These are phyloP conservation scores for Hortaea werneckii DNA, from an alignment of 2,329 filamentous ascomycete genomes.

Conservation along the genomic window DNA sequence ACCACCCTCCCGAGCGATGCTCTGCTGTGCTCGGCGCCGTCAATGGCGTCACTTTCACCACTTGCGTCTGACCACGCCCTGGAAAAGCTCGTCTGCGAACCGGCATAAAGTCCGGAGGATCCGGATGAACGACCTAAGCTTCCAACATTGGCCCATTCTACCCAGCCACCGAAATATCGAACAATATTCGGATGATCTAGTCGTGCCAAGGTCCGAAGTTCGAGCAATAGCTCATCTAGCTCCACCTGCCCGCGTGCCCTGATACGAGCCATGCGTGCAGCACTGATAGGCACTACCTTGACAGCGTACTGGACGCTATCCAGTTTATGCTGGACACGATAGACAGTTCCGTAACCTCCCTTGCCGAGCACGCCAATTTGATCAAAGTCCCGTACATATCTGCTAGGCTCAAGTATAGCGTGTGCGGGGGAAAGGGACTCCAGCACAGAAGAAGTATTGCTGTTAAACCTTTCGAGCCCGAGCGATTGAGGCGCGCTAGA, in stretches of 20 bases:
- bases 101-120: neutral
- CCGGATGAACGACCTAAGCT: neutral
- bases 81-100: neutral
- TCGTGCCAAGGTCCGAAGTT: slow-evolving; percentile 41
- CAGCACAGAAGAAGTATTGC: slow-evolving; percentile 4
- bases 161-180: slow-evolving; percentile 55
- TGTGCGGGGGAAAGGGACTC: slow-evolving; percentile 8
- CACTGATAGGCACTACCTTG: slow-evolving; percentile 53
- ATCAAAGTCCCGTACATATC: slow-evolving; percentile 42
- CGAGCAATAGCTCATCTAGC: slow-evolving; percentile 47
- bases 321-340: slow-evolving; percentile 49
- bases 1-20: slow-evolving; percentile 11
- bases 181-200: slow-evolving; percentile 55
- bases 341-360: slow-evolving; percentile 52
- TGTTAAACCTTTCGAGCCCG: neutral
- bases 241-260: slow-evolving; percentile 42
- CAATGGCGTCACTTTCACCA: neutral
- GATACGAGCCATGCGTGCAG: slow-evolving; percentile 34
- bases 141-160: slow-evolving; percentile 37
- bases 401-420: slow-evolving; percentile 25
- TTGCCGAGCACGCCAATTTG: slow-evolving; percentile 49
- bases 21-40: slow-evolving; percentile 1
- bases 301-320: slow-evolving; percentile 55
- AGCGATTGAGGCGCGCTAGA: neutral
- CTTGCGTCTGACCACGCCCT: neutral